A percentile compares a stretch with the other conserved stretches of the same genome.
phyloP scores from a whole-genome alignment of 805 yeast species.

The Kodamaea fukazawae region DNA sequence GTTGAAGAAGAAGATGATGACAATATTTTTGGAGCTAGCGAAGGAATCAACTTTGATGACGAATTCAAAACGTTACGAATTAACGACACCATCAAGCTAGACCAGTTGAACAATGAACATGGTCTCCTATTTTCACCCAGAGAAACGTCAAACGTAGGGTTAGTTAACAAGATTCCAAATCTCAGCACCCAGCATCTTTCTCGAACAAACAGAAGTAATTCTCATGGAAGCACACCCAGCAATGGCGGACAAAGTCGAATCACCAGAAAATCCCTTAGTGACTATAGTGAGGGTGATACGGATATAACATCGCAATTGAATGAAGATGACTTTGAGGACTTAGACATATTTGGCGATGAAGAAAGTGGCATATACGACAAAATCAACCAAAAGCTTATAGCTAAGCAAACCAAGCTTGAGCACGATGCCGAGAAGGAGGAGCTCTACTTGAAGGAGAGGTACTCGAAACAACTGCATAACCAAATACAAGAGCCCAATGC shows the following conservation, averaged over 20 bases:
- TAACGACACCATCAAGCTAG: slow-evolving; percentile 6
- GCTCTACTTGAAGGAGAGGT: slow-evolving; percentile 22
- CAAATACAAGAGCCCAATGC: slow-evolving; percentile 18
- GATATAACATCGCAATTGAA: slow-evolving; percentile 38
- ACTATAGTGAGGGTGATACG: slow-evolving; percentile 40
- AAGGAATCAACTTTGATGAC: slow-evolving; percentile 21
- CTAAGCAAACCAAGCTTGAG: slow-evolving; percentile 23
- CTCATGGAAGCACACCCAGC: slow-evolving; percentile 3
- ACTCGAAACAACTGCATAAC: slow-evolving; percentile 9
- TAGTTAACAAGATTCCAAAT: not conserved
- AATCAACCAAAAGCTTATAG: slow-evolving; percentile 23
- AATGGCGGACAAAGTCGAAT: slow-evolving; percentile 6
- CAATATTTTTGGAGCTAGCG: slow-evolving; percentile 27
- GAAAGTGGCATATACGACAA: slow-evolving; percentile 34
- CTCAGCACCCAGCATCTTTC: not conserved
- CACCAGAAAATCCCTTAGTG: slow-evolving; percentile 28
- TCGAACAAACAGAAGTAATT: not conserved
- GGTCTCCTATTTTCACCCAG: not conserved
- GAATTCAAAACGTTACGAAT: slow-evolving; percentile 27
- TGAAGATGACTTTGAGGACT: slow-evolving; percentile 37
- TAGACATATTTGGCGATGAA: slow-evolving; percentile 38
- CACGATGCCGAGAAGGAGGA: slow-evolving; percentile 37
- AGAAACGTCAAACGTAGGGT: not conserved
- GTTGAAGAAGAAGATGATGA: slow-evolving; percentile 17
- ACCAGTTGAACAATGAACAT: slow-evolving; percentile 9